Base-by-base conservation (phyloP, 495 filamentous ascomycete genomes). In the Penicillium fimorum region DNA sequence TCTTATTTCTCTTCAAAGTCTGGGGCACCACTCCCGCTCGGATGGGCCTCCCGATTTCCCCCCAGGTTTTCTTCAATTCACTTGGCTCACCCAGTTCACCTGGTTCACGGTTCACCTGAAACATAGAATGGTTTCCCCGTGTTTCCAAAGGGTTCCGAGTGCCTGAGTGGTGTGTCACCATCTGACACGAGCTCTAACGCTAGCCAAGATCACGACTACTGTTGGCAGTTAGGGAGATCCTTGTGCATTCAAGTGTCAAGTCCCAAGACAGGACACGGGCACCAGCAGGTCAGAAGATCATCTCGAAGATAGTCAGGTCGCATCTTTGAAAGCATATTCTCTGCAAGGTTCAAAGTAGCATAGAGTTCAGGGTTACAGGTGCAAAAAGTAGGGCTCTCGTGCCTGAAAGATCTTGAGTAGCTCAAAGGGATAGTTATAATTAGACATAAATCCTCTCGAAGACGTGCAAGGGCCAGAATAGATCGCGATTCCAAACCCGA, bases 271-370 rank as follows among this genome's bases (percentile, higher is more conserved):
- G 5, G 33, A 52, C 38, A 40, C 38, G 38, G 38, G 47, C 5
- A 22, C 25, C 1, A 32, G 24, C n/a, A 49, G 15, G 50, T 52
- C 50, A 52, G 50, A 22, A 52, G 37, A 52, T 51, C 35, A 42
- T 13, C 25, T 47, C 0, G 17, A 32, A 13, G 7, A 18, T 17
- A 32, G 38, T 27, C n/a, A 18, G 45, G 29, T 22, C 32, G 15
- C 44, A 13, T 29, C 20, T n/a, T 49, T 20, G 17, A 22, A 22
- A 49, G 30, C 18, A 49, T 3, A 15, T 24, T n/a, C 18, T 33
- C 47, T 49, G 47, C 46, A 48, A 32, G 29, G 30, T 24, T 35
- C 5, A 11, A 49, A 37, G 18, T 49, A 10, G 10, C 32, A 10
- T 37, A 29, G 20, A 17, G 45, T 25, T 38, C 35, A 41, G 33